Conservation (phyloP, 2,329 filamentous ascomycete species). For the Fusarium sp. region DNA sequence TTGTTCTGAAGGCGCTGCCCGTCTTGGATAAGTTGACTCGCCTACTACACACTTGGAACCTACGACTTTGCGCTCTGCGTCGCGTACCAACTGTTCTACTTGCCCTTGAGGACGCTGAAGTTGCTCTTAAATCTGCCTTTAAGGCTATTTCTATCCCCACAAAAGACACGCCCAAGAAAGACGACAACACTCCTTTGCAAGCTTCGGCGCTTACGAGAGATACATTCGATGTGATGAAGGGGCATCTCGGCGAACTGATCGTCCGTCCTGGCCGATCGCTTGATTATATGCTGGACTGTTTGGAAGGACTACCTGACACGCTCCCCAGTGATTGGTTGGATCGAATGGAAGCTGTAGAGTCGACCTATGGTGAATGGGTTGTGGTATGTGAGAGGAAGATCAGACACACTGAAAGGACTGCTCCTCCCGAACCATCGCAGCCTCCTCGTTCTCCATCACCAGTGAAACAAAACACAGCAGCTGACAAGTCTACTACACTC, state of each 20-base stretch:
- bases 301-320: constrained; percentile 87
- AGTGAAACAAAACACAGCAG: constrained; percentile 24
- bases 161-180: constrained; percentile 33
- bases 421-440: constrained; percentile 14
- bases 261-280: constrained; percentile 76
- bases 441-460: constrained; percentile 41
- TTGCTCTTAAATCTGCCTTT: constrained; percentile 75
- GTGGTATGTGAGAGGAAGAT: constrained; percentile 80
- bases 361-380: constrained; percentile 83
- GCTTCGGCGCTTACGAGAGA: constrained; percentile 53
- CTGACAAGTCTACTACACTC: constrained; percentile 7
- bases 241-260: constrained; percentile 75
- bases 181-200: constrained; percentile 27
- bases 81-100: constrained; percentile 76
- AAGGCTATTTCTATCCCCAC: constrained; percentile 61
- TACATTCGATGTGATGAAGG: constrained; percentile 69
- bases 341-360: constrained; percentile 82
- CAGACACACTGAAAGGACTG: constrained; percentile 71
- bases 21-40: constrained; percentile 79
- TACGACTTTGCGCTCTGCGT: constrained; percentile 79
- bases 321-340: constrained; percentile 91
- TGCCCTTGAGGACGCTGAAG: constrained; percentile 74
- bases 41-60: constrained; percentile 81
- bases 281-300: constrained; percentile 85
- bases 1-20: constrained; percentile 88